These are phyloP conservation scores for Euphrasia confusa DNA, from an alignment of 257 asterid genomes.

Conservation along the genomic window DNA sequence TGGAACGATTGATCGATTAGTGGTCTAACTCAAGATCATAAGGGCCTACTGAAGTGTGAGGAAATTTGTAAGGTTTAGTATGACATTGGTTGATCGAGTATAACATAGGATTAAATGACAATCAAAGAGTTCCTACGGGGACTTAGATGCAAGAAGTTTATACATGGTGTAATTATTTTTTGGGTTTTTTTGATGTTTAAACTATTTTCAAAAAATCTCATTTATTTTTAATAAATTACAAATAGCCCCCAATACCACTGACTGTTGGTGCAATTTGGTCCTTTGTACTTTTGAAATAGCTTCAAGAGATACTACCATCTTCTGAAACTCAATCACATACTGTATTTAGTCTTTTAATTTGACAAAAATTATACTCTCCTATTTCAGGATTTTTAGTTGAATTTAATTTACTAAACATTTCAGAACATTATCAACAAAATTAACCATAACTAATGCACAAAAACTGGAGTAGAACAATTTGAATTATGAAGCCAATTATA, in stretches of 20 bases:
- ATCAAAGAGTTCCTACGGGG: neutral
- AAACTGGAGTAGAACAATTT: neutral
- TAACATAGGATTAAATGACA: neutral
- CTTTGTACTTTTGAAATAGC: no score
- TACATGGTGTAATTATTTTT: slow-evolving; percentile 19
- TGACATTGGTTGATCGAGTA: slow-evolving; percentile 5
- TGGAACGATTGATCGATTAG: neutral
- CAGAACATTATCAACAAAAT: no score
- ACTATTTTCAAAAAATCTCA: neutral
- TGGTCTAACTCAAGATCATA: neutral
- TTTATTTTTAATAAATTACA: neutral
- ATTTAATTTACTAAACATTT: no score
- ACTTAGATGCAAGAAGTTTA: neutral
- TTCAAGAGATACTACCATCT: no score
- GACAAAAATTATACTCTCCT: no score
- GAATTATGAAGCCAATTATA: neutral
- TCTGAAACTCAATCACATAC: no score
- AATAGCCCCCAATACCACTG: neutral
- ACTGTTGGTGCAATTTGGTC: neutral
- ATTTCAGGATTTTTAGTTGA: no score
- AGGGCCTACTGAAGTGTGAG: neutral
- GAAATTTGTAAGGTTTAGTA: slow-evolving; percentile 2
- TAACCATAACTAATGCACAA: no score
- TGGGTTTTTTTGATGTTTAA: neutral
- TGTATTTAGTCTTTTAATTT: neutral